Evolutionary conservation across 1,284 basidiomycete genomes (phyloP).

Genomic region (Violaceomyces palustris): DNA sequence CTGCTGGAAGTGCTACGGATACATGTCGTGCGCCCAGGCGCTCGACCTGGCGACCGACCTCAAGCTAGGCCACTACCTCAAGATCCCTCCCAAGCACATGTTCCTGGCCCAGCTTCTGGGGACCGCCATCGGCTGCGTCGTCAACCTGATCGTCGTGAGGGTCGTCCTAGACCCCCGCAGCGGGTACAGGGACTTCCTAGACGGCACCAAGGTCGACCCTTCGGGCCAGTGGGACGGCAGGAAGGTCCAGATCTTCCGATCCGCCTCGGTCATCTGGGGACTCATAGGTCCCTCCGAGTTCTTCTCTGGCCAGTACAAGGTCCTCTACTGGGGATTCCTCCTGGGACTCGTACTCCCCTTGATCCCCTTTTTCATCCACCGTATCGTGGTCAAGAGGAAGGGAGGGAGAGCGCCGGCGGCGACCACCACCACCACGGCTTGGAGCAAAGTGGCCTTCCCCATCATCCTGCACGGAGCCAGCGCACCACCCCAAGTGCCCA

Average conservation of each 20-base stretch:
- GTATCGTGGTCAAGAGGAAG: too few species aligned
- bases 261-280: conserved; percentile 56
- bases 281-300: conserved; percentile 56
- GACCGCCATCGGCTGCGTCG: conserved; percentile 55
- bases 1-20: conserved; percentile 54
- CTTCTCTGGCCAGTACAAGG: conserved; percentile 56
- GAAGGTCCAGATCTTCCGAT: conserved; percentile 51
- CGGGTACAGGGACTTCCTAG: conserved; percentile 51
- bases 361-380: conserved; percentile 54
- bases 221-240: conserved; percentile 55
- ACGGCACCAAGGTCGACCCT: conserved; percentile 55
- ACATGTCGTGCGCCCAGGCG: conserved; percentile 54
- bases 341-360: conserved; percentile 55
- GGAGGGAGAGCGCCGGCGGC: conserved; percentile 27
- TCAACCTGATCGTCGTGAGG: conserved; percentile 54
- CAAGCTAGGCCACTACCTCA: conserved; percentile 54
- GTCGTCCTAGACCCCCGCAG: conserved; percentile 50
- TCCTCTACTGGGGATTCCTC: conserved; percentile 54
- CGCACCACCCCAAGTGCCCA: conserved; percentile 50
- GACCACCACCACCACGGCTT: neutral
- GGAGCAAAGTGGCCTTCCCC: conserved; percentile 54
- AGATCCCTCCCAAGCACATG: conserved; percentile 56
- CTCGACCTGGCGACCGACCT: conserved; percentile 55
- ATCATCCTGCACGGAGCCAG: conserved; percentile 57
- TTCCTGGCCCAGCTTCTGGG: conserved; percentile 57